Evolutionary conservation across 2,329 filamentous ascomycete species (phyloP).

Genomic region (Talaromyces islandicus): DNA sequence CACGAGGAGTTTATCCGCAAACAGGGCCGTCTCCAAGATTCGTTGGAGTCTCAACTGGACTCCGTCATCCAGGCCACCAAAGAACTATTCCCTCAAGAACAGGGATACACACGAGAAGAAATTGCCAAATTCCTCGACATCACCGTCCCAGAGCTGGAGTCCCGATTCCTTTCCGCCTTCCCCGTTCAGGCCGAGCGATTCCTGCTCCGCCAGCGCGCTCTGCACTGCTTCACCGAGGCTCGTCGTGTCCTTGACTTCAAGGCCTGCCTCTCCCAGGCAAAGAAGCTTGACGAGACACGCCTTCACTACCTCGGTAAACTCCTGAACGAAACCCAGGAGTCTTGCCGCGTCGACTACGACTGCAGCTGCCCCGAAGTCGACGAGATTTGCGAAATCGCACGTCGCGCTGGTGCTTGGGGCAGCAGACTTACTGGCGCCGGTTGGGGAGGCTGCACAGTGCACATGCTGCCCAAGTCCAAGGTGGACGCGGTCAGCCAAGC

Average conservation of each 20-base stretch:
- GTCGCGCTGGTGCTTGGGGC: slow-evolving; percentile 72
- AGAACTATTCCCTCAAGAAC: slow-evolving; percentile 65
- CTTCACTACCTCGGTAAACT: slow-evolving; percentile 69
- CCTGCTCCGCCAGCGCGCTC: slow-evolving; percentile 77
- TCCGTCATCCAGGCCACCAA: slow-evolving; percentile 65
- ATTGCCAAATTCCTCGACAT: slow-evolving; percentile 68
- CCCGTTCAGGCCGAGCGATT: slow-evolving; percentile 83
- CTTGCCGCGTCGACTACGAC: slow-evolving; percentile 80
- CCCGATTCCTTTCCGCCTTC: slow-evolving; percentile 78
- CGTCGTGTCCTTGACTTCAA: slow-evolving; percentile 80
- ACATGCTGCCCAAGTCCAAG: slow-evolving; percentile 79
- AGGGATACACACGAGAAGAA: slow-evolving; percentile 84
- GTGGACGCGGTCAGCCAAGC: slow-evolving; percentile 71
- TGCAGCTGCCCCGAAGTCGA: slow-evolving; percentile 94
- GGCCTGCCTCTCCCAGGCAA: slow-evolving; percentile 56
- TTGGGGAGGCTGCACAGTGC: slow-evolving; percentile 95
- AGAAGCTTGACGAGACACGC: slow-evolving; percentile 58
- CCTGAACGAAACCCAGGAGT: slow-evolving; percentile 84
- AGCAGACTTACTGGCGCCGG: slow-evolving; percentile 86
- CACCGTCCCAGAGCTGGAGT: slow-evolving; percentile 64
- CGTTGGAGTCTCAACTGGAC: slow-evolving; percentile 62
- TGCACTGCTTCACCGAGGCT: slow-evolving; percentile 89
- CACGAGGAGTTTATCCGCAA: slow-evolving; percentile 71
- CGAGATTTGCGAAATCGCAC: slow-evolving; percentile 73
- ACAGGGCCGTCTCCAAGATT: slow-evolving; percentile 41